These are phyloP conservation scores for Dryadomyces sulphureus DNA, from an alignment of 2,329 filamentous ascomycete species.

Conservation along the genomic window DNA sequence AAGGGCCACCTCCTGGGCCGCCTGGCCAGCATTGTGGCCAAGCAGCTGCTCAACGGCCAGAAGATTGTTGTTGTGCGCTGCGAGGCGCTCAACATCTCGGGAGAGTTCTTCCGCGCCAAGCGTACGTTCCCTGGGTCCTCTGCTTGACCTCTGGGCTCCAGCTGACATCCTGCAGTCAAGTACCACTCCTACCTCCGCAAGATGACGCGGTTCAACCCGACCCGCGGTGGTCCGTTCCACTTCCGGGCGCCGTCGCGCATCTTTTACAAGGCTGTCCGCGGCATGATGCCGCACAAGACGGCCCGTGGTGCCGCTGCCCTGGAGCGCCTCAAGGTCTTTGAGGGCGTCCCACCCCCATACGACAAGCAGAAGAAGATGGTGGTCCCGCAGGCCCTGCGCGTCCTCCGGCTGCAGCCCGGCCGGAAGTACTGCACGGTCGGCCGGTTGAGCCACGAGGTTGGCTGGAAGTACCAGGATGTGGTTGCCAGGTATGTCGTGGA, in stretches of 20 bases:
- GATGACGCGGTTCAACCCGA: constrained; percentile 99
- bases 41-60: constrained; percentile 97
- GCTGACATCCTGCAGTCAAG: constrained; percentile 85
- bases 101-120: constrained; percentile 99
- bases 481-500: constrained; percentile 72
- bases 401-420: constrained; percentile 93
- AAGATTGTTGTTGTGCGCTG: constrained; percentile 99
- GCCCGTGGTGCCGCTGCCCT: constrained; percentile 90
- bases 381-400: constrained; percentile 92
- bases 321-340: constrained; percentile 99
- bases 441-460: constrained; percentile 94
- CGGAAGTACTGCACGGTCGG: constrained; percentile 99
- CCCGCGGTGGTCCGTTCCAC: constrained; percentile 99
- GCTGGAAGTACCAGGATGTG: constrained; percentile 99
- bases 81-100: constrained; percentile 99
- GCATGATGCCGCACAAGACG: constrained; percentile 99
- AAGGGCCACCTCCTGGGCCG: constrained; percentile 99
- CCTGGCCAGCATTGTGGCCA: constrained; percentile 93
- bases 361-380: constrained; percentile 99
- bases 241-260: constrained; percentile 98
- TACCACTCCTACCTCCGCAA: constrained; percentile 99
- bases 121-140: constrained; percentile 70
- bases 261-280: constrained; percentile 99
- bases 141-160: no score
- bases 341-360: constrained; percentile 97